Evolutionary conservation across 768 basidiomycete genomes (phyloP).

Genomic region (Termitomyces sp.): DNA sequence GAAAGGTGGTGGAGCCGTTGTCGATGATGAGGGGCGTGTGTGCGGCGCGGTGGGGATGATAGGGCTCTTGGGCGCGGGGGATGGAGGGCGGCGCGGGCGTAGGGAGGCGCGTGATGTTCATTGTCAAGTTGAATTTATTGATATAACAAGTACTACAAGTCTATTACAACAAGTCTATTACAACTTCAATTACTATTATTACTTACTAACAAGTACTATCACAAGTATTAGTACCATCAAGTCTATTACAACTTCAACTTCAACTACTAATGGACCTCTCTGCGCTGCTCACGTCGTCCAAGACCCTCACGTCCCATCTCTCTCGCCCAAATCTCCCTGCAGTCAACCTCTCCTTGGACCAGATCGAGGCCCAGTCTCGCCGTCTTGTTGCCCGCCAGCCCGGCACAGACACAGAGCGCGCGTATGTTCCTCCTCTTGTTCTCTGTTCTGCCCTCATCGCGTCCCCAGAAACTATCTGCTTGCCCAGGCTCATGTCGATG

Average conservation of each 20-base stretch:
- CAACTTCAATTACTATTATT: too few species aligned
- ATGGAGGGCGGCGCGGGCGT: slow-evolving; percentile 12
- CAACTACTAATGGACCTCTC: slow-evolving; percentile 46
- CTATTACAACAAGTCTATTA: too few species aligned
- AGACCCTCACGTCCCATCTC: slow-evolving; percentile 72
- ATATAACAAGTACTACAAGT: too few species aligned
- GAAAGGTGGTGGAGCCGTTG: slow-evolving; percentile 79
- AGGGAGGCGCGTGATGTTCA: slow-evolving; percentile 15
- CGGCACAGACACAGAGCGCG: slow-evolving; percentile 65
- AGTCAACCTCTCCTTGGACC: slow-evolving; percentile 86
- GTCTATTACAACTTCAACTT: slow-evolving; percentile 12
- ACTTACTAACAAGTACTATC: too few species aligned
- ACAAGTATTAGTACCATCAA: neutral
- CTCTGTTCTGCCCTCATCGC: slow-evolving; percentile 3
- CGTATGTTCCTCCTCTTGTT: slow-evolving; percentile 40
- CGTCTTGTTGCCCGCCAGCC: slow-evolving; percentile 74
- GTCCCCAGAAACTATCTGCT: slow-evolving; percentile 76
- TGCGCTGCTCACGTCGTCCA: slow-evolving; percentile 65
- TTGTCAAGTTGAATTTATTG: neutral
- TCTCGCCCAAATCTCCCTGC: slow-evolving; percentile 79
- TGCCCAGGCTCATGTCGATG: slow-evolving; percentile 91
- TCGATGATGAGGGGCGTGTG: slow-evolving; percentile 77
- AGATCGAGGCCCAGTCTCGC: slow-evolving; percentile 91
- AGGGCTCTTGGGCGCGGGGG: slow-evolving; percentile 34
- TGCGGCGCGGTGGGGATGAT: slow-evolving; percentile 43